phyloP scores from a whole-genome alignment of 345 rosid genomes.

The Lepidium africanum region DNA sequence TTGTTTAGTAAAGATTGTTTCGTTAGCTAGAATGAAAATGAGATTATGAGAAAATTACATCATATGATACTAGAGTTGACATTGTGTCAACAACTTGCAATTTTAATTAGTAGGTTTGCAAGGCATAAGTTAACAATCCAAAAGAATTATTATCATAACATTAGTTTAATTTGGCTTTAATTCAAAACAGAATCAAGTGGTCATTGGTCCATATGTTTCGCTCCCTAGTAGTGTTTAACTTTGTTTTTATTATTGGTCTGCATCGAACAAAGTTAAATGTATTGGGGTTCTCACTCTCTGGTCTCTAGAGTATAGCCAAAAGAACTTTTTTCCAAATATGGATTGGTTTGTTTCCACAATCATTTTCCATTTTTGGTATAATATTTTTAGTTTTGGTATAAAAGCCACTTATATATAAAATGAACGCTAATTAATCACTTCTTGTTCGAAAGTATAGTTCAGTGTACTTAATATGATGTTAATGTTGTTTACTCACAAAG shows the following conservation, averaged over 20 bases:
- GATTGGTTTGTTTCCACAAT: slow-evolving; percentile 6
- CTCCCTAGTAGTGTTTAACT: not conserved
- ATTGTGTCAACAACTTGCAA: not conserved
- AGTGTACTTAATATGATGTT: too few species aligned
- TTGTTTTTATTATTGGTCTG: not conserved
- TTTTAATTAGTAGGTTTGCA: not conserved
- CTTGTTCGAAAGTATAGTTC: not conserved
- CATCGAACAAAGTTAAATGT: slow-evolving; percentile 10
- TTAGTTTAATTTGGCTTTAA: not conserved
- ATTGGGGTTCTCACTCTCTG: not conserved
- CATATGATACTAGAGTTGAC: not conserved
- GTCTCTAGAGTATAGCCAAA: not conserved
- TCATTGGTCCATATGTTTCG: slow-evolving; percentile 20
- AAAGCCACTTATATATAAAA: not conserved
- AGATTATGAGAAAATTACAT: not conserved
- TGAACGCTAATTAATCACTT: not conserved
- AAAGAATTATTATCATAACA: not conserved
- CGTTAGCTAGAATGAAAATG: not conserved
- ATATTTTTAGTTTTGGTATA: too few species aligned
- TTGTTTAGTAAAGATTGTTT: too few species aligned
- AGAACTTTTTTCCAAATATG: slow-evolving; percentile 34
- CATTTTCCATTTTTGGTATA: slow-evolving; percentile 27
- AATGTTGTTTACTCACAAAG: too few species aligned
- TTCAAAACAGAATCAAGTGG: slow-evolving; percentile 3
- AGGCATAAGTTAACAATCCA: not conserved